Evolutionary conservation across 257 asterid species (phyloP), one percentile per base, ranked within the genome.

Genomic region (Solanum pinnatisectum): DNA sequence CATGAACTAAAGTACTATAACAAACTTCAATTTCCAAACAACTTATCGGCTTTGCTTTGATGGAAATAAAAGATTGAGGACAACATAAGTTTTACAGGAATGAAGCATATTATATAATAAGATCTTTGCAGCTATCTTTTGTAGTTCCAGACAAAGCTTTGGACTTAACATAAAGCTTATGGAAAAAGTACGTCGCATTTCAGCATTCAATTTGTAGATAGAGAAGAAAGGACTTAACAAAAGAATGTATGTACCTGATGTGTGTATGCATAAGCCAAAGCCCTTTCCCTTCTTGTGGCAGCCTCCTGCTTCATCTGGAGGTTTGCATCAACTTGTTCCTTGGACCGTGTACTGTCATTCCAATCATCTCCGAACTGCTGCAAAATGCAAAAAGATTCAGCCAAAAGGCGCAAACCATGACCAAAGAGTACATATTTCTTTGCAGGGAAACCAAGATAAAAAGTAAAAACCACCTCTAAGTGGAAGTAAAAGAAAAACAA

Each of bases 261-360:
- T 14, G 97, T 88, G 87, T 92, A 89, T 18, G 97, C 90, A 89
- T 95, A 95, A 89, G 98, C 99, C 93, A 96, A 88, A 30, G 99
- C 94, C 56, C 98, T 94, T 83, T 97, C 99, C 90, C 99, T 90
- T 91, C 95, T 92, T 35, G 91, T 85, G 10, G 98, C 94, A 73
- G 98, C 98, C 74, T 95, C 97, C 84, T 91, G 95, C 73, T 88
- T 93, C 87, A 82, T 85, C 68, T 92, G 98, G 87, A 91, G 87
- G 77, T 87, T 90, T 63, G 96, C 96, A 74, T 96, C 95, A 4
- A 92, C 87, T 90, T 93, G 90, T 92, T 95, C 98, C 89, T 95
- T 96, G 4, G 99, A 93, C 87, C 88, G 93, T 60, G 65, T 81
- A 87, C 98, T 94, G 39, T 90, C 94, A 87, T 95, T 91, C 99